A percentile compares a stretch with the other conserved stretches of the same genome.
phyloP scores from a whole-genome alignment of 176 grass and related monocot genomes.

The Microstegium vimineum region DNA sequence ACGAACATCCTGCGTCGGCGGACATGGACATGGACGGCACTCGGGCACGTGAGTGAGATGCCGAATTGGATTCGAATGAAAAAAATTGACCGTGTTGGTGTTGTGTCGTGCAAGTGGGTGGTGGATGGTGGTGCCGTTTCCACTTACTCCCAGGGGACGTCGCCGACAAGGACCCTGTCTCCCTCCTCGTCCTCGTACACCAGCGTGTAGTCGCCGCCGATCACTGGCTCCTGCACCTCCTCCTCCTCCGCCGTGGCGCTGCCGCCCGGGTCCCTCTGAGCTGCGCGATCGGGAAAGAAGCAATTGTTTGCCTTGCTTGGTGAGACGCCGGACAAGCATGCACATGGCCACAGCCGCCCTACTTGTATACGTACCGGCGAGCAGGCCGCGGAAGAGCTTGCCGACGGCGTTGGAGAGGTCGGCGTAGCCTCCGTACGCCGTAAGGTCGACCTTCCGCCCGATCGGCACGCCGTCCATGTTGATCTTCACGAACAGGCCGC shows the following conservation, averaged over 20 bases:
- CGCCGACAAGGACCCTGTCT: constrained; percentile 75
- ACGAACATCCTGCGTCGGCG: constrained; percentile 74
- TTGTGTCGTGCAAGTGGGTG: neutral
- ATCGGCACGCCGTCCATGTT: constrained; percentile 98
- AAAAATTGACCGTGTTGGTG: neutral
- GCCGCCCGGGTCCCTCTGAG: constrained; percentile 21
- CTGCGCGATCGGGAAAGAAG: neutral
- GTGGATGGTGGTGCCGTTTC: neutral
- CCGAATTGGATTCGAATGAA: neutral
- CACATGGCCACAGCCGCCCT: neutral
- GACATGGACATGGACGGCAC: neutral
- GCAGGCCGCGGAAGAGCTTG: constrained; percentile 76
- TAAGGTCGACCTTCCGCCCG: constrained; percentile 77
- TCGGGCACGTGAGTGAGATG: neutral
- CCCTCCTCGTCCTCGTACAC: constrained; percentile 95
- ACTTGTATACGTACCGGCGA: constrained; percentile 56
- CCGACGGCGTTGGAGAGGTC: constrained; percentile 69
- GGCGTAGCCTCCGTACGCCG: constrained; percentile 54
- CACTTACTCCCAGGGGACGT: constrained; percentile 92
- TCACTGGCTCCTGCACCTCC: constrained; percentile 16
- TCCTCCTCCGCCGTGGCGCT: neutral
- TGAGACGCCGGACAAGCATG: neutral
- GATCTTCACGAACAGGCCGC: constrained; percentile 74
- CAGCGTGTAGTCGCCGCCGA: constrained; percentile 74
- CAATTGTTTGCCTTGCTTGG: neutral